Percentiles rank a stretch among this genome's conserved stretches.
Evolutionary conservation across 257 asterid genomes (phyloP).

Genomic region (Solanum sparsipilum): DNA sequence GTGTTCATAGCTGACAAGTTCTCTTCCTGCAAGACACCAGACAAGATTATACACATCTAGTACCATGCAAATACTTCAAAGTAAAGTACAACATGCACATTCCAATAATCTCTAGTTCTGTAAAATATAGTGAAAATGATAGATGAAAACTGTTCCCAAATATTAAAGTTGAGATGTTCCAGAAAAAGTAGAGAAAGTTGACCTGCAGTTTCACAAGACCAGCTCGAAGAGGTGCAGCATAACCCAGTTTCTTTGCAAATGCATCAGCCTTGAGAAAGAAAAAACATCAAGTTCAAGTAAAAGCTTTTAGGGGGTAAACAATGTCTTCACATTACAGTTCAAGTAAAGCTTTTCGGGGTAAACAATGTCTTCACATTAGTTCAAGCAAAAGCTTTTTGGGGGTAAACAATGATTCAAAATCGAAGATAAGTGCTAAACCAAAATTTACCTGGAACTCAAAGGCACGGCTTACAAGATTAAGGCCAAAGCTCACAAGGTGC

Average conservation of each 20-base stretch:
- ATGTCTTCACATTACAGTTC: not conserved
- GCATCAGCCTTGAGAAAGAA: constrained; percentile 71
- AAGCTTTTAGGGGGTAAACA: not conserved
- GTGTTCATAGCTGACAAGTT: constrained; percentile 87
- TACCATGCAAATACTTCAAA: not conserved
- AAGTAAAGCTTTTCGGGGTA: not conserved
- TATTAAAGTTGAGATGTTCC: not conserved
- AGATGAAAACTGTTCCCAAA: not conserved
- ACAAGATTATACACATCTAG: not conserved
- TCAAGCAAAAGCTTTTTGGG: not conserved
- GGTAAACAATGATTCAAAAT: not conserved
- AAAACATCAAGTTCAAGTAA: not conserved
- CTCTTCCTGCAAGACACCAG: constrained; percentile 56
- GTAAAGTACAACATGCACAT: not conserved
- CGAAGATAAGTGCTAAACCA: not conserved
- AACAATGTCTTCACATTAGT: not conserved
- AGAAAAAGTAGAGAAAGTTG: not conserved
- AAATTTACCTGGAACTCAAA: constrained; percentile 89
- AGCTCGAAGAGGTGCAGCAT: constrained; percentile 66
- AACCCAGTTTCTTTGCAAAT: constrained; percentile 90
- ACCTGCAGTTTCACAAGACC: constrained; percentile 97
- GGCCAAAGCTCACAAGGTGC: constrained; percentile 75
- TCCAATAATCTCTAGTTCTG: not conserved
- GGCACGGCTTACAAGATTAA: constrained; percentile 89
- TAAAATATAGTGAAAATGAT: not conserved